Conservation (phyloP, 2,329 filamentous ascomycete species). For the Colletotrichum godetiae region DNA sequence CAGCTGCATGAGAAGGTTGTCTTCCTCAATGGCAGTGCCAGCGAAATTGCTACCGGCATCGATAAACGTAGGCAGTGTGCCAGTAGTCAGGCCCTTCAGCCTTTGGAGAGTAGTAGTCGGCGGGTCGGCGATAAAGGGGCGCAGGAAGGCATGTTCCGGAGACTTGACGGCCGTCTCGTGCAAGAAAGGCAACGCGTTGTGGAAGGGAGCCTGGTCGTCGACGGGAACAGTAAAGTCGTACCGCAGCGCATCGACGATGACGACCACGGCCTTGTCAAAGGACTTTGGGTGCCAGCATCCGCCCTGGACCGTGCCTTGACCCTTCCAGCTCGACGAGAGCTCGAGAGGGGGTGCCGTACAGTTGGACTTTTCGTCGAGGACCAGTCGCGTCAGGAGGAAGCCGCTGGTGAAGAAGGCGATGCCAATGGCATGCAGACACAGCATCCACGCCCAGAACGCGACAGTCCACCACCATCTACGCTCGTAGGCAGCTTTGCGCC, state of each 20-base stretch:
- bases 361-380: slow-evolving; percentile 80
- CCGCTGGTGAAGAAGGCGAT: slow-evolving; percentile 95
- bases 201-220: slow-evolving; percentile 70
- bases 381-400: slow-evolving; percentile 88
- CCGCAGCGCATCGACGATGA: slow-evolving; percentile 91
- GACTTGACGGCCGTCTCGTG: slow-evolving; percentile 82
- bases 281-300: slow-evolving; percentile 98
- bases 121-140: slow-evolving; percentile 96
- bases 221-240: slow-evolving; percentile 97
- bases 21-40: slow-evolving; percentile 94
- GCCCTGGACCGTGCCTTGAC: slow-evolving; percentile 58
- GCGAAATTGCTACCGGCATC: slow-evolving; percentile 96
- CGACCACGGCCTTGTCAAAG: slow-evolving; percentile 90
- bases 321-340: slow-evolving; percentile 49
- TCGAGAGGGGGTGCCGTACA: slow-evolving; percentile 77
- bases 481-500: slow-evolving; percentile 62
- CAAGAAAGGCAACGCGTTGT: slow-evolving; percentile 88
- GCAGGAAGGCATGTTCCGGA: slow-evolving; percentile 86
- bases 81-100: slow-evolving; percentile 93
- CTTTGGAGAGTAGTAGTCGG: slow-evolving; percentile 94
- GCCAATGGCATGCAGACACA: slow-evolving; percentile 81
- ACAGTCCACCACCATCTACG: slow-evolving; percentile 68
- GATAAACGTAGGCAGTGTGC: slow-evolving; percentile 93
- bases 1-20: slow-evolving; percentile 78
- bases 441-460: slow-evolving; percentile 76